Evolutionary conservation across 306 rosid genomes (phyloP).

Genomic region (Rosa chinensis): DNA sequence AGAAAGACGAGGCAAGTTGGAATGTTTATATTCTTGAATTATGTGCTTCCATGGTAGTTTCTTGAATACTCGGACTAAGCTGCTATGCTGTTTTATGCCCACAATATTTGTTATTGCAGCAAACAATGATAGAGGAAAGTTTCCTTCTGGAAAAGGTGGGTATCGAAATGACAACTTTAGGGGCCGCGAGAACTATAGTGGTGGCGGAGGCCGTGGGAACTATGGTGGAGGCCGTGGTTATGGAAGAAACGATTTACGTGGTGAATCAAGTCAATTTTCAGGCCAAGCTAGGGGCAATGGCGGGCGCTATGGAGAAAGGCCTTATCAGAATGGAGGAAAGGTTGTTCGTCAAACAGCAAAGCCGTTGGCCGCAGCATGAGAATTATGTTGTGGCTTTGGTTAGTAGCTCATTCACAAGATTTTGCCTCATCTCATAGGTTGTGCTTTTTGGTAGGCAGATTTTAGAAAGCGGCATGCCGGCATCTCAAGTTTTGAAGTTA

Average conservation of each 20-base stretch:
- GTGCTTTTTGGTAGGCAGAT: conserved; percentile 12
- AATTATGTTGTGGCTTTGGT: conserved; percentile 22
- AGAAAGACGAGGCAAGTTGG: conserved; percentile 69
- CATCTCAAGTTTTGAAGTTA: conserved; percentile 22
- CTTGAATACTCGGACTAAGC: not conserved
- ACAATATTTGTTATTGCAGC: conserved; percentile 43
- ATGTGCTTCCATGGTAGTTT: not conserved
- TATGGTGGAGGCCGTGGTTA: conserved; percentile 48
- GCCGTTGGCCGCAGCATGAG: conserved; percentile 17
- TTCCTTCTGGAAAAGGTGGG: conserved; percentile 64
- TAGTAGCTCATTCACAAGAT: conserved; percentile 22
- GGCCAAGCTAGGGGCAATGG: conserved; percentile 41
- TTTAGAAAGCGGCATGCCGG: conserved; percentile 25
- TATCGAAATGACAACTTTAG: conserved; percentile 58
- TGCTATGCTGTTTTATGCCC: not conserved
- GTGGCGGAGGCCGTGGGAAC: conserved; percentile 4
- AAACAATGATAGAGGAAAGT: conserved; percentile 52
- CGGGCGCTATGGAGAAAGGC: conserved; percentile 47
- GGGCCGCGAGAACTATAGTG: conserved; percentile 42
- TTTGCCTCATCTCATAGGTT: not conserved
- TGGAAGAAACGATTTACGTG: conserved; percentile 51
- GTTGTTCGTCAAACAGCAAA: conserved; percentile 42
- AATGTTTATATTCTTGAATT: not conserved
- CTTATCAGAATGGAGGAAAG: conserved; percentile 48
- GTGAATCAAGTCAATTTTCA: conserved; percentile 37